Evolutionary conservation across 2,329 filamentous ascomycete species (phyloP).

Genomic region (Ophiostoma sp.): DNA sequence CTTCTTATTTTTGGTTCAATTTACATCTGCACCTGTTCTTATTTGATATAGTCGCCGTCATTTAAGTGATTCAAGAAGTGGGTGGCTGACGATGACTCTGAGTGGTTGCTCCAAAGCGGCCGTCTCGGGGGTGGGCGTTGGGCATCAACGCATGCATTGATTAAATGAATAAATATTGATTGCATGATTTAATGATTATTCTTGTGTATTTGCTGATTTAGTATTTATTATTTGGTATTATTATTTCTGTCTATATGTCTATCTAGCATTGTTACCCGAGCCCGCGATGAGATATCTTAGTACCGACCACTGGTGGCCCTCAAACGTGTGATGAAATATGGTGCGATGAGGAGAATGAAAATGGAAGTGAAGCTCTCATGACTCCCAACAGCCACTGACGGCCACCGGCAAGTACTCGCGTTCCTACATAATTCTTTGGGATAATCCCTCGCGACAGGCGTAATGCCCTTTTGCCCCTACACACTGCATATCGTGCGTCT

Average conservation of each 20-base stretch:
- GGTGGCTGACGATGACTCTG: not conserved
- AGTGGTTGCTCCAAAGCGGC: not conserved
- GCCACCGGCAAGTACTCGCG: not conserved
- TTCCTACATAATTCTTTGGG: not conserved
- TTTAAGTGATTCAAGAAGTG: not conserved
- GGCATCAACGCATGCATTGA: conserved; percentile 7
- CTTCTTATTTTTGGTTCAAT: not conserved
- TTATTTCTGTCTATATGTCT: not conserved
- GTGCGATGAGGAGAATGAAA: not conserved
- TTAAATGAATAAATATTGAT: not conserved
- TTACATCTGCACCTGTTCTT: too few relatives aligned
- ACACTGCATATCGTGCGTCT: not conserved
- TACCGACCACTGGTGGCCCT: conserved; percentile 4
- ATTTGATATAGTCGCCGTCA: not conserved
- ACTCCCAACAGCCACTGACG: not conserved
- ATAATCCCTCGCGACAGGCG: not conserved
- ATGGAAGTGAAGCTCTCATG: not conserved
- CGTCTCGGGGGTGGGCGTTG: conserved; percentile 2
- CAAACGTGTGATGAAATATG: conserved; percentile 1
- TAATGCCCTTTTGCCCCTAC: not conserved
- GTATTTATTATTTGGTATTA: not conserved
- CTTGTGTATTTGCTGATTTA: not conserved
- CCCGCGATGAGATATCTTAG: not conserved
- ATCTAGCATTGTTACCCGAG: not conserved
- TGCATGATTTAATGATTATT: not conserved